phyloP scores from a whole-genome alignment of 2,329 filamentous ascomycete genomes.

The Colletotrichum sp. region DNA sequence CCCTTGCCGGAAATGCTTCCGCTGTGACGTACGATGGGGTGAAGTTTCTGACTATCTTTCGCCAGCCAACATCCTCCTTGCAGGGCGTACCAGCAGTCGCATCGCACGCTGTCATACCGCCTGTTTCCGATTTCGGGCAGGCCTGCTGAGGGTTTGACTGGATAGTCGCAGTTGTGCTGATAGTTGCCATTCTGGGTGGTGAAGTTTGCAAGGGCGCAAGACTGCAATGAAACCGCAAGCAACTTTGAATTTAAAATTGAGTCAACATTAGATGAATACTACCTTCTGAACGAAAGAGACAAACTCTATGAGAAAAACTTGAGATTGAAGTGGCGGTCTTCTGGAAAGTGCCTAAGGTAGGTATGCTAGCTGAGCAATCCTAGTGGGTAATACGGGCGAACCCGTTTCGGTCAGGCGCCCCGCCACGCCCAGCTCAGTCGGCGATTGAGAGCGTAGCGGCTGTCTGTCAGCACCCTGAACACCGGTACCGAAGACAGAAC shows the following conservation, averaged over 20 bases:
- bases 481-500: background rate
- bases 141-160: background rate
- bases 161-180: background rate
- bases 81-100: slow-evolving; percentile 20
- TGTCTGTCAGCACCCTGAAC: background rate
- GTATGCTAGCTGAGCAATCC: background rate
- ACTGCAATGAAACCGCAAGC: background rate
- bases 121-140: background rate
- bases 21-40: slow-evolving; percentile 52
- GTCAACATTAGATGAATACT: background rate
- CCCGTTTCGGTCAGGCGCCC: background rate
- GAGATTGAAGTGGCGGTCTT: background rate
- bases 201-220: background rate
- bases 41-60: slow-evolving; percentile 55
- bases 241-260: background rate
- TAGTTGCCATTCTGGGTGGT: background rate
- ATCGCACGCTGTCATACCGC: too few relatives aligned
- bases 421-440: background rate
- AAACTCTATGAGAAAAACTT: background rate
- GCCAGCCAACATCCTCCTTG: slow-evolving; percentile 43
- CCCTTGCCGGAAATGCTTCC: background rate
- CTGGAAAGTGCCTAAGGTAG: background rate
- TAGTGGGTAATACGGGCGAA: background rate
- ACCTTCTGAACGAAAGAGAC: background rate
- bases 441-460: background rate